Evolutionary conservation across 2,329 filamentous ascomycete genomes (phyloP).

Genomic region (Scolecobasidium constrictum): DNA sequence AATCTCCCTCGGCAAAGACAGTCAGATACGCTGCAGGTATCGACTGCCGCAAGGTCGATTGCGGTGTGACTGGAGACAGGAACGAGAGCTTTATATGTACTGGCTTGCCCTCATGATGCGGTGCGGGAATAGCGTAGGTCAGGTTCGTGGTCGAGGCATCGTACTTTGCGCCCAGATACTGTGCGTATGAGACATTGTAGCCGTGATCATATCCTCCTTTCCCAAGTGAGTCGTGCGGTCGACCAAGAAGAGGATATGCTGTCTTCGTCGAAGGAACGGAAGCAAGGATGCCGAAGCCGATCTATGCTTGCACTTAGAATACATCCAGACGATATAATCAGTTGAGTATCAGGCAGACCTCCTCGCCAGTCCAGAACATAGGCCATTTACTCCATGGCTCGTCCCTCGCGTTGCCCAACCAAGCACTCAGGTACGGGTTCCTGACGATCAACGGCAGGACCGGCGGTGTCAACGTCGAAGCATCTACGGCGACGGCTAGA

Average conservation of each 20-base stretch:
- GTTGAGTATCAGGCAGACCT: constrained; percentile 28
- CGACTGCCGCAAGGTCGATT: constrained; percentile 67
- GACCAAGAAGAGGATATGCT: constrained; percentile 54
- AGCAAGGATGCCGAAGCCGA: constrained; percentile 54
- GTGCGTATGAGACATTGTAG: constrained; percentile 48
- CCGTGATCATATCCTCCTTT: constrained; percentile 23
- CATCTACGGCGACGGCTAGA: not conserved
- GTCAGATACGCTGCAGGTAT: constrained; percentile 75
- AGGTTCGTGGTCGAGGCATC: constrained; percentile 62
- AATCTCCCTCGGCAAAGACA: constrained; percentile 55
- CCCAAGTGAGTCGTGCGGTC: constrained; percentile 52
- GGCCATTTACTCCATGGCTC: constrained; percentile 77
- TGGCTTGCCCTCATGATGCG: constrained; percentile 20
- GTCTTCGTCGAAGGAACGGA: constrained; percentile 47
- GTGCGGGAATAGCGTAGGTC: constrained; percentile 48
- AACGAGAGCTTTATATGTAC: constrained; percentile 52
- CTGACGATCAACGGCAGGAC: constrained; percentile 40
- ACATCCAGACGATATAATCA: no score
- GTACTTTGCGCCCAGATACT: constrained; percentile 51
- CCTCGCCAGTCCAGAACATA: constrained; percentile 68
- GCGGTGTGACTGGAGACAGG: constrained; percentile 70
- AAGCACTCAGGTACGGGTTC: constrained; percentile 41
- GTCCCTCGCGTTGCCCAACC: constrained; percentile 55
- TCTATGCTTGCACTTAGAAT: no score
- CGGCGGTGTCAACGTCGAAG: constrained; percentile 40